phyloP scores from a whole-genome alignment of 176 grass and related monocot species.

The Avena insularis region DNA sequence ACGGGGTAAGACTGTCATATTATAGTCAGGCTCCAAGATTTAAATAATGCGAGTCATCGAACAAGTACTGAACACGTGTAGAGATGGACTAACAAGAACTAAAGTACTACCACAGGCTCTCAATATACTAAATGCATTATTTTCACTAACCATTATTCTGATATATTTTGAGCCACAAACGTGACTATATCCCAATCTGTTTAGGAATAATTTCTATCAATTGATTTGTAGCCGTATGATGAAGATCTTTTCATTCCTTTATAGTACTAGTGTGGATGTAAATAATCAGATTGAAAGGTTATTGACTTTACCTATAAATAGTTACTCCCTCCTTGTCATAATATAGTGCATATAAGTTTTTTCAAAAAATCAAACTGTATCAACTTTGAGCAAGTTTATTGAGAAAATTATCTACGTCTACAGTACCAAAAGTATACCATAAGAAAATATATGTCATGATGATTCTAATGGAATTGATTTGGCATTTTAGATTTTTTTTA shows the following conservation, averaged over 20 bases:
- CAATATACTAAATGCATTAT: background rate
- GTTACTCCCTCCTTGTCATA: background rate
- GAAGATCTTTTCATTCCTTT: background rate
- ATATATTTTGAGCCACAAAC: background rate
- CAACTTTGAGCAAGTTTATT: no score
- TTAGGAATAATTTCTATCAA: no score
- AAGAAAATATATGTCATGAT: no score
- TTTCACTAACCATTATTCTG: background rate
- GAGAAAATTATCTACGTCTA: no score
- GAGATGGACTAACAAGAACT: background rate
- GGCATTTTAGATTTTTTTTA: no score
- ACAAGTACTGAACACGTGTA: background rate
- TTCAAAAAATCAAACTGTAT: no score
- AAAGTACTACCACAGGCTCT: no score
- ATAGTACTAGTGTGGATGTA: background rate
- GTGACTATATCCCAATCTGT: no score
- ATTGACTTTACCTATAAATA: background rate
- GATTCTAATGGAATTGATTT: no score
- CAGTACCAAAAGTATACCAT: no score
- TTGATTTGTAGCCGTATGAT: background rate
- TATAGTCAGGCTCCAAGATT: constrained; percentile 2
- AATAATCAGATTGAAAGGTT: background rate
- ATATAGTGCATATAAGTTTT: no score
- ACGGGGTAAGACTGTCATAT: background rate
- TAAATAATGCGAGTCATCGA: background rate